Evolutionary conservation across 2,329 filamentous ascomycete species (phyloP), one percentile per base, ranked within the genome.

Genomic region (Colletotrichum sp.): DNA sequence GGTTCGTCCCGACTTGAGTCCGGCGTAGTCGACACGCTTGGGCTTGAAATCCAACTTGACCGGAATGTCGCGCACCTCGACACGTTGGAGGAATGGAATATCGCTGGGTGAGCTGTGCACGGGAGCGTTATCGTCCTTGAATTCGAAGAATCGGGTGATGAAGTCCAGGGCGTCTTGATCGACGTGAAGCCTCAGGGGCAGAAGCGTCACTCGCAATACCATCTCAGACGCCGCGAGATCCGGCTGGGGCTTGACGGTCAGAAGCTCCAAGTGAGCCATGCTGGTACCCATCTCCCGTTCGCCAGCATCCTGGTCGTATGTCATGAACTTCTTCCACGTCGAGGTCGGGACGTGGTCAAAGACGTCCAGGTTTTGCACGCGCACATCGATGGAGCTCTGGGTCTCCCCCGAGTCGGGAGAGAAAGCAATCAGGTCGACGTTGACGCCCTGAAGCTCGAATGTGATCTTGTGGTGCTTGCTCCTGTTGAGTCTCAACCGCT

Each of bases 91-190:
- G 84, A 98, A 99, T 0, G 95, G 95, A 8, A 94, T 87, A 71
- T 98, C 96, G 62, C 92, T 92, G 3, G 92, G 90, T 2, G 92
- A 90, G 4, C 88, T 85, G 34, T 92, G 89, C 6, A 87, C 85
- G 0, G 90, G 87, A 10, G 86, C 85, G 3, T 86, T 86, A 55
- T 96, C 94, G 79, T 98, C 96, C 81, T 98, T 98, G 89, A 99
- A 99, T 81, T 98, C 96, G 81, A 99, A 99, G 88, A 99, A 99
- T 3, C 97, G 93, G 2, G 95, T 98, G 82, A 99, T 95, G 82
- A 99, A 99, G 83, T 99, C 97, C 6, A 99, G 90, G 1, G 97
- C 96, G 84, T 99, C 97, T 84, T 99, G 97, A 81, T 99, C 97
- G 39, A 99, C 96, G 82, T 99, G 97, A 2, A 99, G 89, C 59